Conservation (phyloP, 805 yeast species). For the Suhomyces sp. region DNA sequence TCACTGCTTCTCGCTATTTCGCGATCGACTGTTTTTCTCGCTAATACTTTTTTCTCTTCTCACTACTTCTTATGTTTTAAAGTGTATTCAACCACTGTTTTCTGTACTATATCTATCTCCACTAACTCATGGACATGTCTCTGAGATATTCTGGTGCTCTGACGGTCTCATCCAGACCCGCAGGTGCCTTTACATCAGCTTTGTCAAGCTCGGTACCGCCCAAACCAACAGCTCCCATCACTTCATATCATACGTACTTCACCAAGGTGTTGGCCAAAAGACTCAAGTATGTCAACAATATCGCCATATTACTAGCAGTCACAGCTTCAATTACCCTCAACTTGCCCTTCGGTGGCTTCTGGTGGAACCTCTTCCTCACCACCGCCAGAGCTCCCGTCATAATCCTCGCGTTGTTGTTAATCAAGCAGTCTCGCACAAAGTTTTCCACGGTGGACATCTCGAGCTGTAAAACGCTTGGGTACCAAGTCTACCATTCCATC, state of each 20-base stretch:
- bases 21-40: not conserved
- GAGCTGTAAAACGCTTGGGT: conserved; percentile 29
- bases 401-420: conserved; percentile 23
- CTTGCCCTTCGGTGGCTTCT: conserved; percentile 28
- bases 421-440: conserved; percentile 23
- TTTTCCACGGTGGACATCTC: conserved; percentile 31
- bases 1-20: not conserved
- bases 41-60: not conserved
- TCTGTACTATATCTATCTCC: not conserved
- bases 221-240: not conserved
- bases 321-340: conserved; percentile 20
- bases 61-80: not conserved
- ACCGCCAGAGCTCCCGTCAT: conserved; percentile 29
- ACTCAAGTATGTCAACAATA: conserved; percentile 33
- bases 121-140: not conserved
- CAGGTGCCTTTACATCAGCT: not conserved
- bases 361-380: conserved; percentile 29
- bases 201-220: not conserved
- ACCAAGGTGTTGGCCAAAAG: conserved; percentile 31
- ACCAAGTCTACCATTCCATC: conserved; percentile 25
- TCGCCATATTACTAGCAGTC: conserved; percentile 26
- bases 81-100: not conserved
- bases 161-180: not conserved
- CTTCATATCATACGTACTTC: conserved; percentile 24
- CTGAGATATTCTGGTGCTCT: not conserved